phyloP scores from a whole-genome alignment of 2,329 filamentous ascomycete genomes.

The Calonectria crousiana region DNA sequence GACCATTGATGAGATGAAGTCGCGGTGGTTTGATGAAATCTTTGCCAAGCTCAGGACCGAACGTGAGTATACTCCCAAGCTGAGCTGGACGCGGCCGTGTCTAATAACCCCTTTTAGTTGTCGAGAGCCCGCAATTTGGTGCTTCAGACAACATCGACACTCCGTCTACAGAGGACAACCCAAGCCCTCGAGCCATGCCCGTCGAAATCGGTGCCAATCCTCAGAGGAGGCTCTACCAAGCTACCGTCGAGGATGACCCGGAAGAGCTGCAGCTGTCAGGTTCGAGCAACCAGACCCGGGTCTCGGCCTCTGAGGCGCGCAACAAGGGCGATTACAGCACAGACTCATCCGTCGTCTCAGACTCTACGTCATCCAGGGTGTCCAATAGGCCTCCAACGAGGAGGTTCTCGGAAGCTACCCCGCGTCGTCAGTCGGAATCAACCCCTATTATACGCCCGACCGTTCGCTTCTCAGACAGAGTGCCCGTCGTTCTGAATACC shows the following conservation, averaged over 20 bases:
- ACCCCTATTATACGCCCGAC: slow-evolving; percentile 40
- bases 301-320: background rate
- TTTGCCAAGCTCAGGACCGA: slow-evolving; percentile 44
- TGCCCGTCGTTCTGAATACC: slow-evolving; percentile 42
- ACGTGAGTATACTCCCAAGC: slow-evolving; percentile 27
- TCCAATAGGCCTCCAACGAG: slow-evolving; percentile 23
- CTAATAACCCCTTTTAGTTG: slow-evolving; percentile 24
- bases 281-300: background rate
- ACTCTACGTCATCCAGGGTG: slow-evolving; percentile 30
- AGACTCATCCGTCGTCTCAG: slow-evolving; percentile 37
- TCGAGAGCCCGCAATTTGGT: slow-evolving; percentile 25
- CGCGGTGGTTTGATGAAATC: slow-evolving; percentile 42
- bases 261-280: slow-evolving; percentile 20
- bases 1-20: slow-evolving; percentile 44
- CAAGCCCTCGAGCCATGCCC: slow-evolving; percentile 34
- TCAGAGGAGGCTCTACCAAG: slow-evolving; percentile 25
- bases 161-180: slow-evolving; percentile 36
- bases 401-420: slow-evolving; percentile 16
- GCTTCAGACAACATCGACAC: slow-evolving; percentile 26
- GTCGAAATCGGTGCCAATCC: slow-evolving; percentile 12
- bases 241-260: slow-evolving; percentile 36
- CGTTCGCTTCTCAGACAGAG: slow-evolving; percentile 48
- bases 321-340: slow-evolving; percentile 20
- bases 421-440: slow-evolving; percentile 14
- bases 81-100: too few relatives aligned